These are phyloP conservation scores for Vachellia collinsii DNA, from an alignment of 306 rosid genomes.

Conservation along the genomic window DNA sequence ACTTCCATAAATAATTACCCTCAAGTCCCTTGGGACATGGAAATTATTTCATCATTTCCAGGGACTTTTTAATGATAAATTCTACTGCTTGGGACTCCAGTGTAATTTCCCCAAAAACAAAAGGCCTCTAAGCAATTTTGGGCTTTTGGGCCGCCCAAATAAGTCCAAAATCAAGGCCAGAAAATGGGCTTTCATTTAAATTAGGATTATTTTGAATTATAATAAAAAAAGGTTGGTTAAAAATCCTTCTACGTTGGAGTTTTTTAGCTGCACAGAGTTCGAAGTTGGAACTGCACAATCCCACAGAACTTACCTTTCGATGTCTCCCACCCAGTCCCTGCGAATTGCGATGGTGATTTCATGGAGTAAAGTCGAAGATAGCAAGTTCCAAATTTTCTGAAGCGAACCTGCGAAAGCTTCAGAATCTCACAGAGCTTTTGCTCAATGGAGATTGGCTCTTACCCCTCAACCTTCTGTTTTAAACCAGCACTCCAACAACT, in stretches of 20 bases:
- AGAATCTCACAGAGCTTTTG: neutral
- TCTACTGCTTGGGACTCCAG: no score
- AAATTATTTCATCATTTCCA: no score
- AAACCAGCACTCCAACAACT: constrained; percentile 21
- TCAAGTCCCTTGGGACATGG: no score
- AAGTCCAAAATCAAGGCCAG: no score
- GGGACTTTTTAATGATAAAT: no score
- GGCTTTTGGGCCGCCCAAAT: no score
- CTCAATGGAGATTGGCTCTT: constrained; percentile 41
- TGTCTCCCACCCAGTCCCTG: neutral
- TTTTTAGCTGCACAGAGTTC: neutral
- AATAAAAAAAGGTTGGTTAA: neutral
- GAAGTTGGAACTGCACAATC: neutral
- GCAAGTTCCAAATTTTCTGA: neutral
- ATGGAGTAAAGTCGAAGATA: neutral
- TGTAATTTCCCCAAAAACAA: no score
- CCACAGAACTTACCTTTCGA: neutral
- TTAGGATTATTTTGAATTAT: no score
- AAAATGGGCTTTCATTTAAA: no score
- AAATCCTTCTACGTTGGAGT: no score
- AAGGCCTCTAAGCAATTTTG: neutral
- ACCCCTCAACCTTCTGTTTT: constrained; percentile 34
- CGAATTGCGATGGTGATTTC: neutral
- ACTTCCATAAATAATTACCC: no score
- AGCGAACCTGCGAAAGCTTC: constrained; percentile 5